phyloP scores from a whole-genome alignment of 208 protist genomes.

The Wallacemonas rigidus region DNA sequence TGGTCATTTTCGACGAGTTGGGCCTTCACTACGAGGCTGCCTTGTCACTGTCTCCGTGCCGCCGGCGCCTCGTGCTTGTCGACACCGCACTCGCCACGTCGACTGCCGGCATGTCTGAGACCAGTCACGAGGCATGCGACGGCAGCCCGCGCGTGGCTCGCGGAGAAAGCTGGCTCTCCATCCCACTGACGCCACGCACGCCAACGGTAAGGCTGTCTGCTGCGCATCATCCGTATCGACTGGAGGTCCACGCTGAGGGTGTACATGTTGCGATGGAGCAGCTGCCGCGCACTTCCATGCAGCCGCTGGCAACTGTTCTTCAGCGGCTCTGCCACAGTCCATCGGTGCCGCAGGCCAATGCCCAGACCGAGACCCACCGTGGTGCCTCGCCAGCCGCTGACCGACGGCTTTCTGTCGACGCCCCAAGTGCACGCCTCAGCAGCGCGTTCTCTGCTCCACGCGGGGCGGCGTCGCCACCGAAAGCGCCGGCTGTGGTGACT shows the following conservation, averaged over 20 bases:
- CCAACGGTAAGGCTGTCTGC: neutral
- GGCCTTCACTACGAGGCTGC: slow-evolving; percentile 27
- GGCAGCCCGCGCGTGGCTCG: neutral
- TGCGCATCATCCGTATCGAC: neutral
- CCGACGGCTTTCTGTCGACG: too few relatives aligned
- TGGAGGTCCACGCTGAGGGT: neutral
- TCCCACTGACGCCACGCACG: neutral
- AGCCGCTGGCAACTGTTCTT: neutral
- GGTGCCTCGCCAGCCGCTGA: too few relatives aligned
- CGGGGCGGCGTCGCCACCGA: too few relatives aligned
- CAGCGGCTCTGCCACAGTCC: neutral
- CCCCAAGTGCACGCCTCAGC: too few relatives aligned
- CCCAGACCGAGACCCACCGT: too few relatives aligned
- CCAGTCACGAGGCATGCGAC: neutral
- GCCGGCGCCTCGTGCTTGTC: slow-evolving; percentile 16
- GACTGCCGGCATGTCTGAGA: too few relatives aligned
- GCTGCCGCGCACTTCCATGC: neutral
- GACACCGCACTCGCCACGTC: neutral
- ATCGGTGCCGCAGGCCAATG: too few relatives aligned
- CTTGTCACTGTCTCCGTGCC: slow-evolving; percentile 22
- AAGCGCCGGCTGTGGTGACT: too few relatives aligned
- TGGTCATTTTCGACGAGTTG: slow-evolving; percentile 27
- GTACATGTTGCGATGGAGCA: neutral
- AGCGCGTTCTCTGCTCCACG: too few relatives aligned
- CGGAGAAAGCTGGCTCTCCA: neutral